Conservation (phyloP, 1,139 yeast genomes). For the Candida tetrigidarum region DNA sequence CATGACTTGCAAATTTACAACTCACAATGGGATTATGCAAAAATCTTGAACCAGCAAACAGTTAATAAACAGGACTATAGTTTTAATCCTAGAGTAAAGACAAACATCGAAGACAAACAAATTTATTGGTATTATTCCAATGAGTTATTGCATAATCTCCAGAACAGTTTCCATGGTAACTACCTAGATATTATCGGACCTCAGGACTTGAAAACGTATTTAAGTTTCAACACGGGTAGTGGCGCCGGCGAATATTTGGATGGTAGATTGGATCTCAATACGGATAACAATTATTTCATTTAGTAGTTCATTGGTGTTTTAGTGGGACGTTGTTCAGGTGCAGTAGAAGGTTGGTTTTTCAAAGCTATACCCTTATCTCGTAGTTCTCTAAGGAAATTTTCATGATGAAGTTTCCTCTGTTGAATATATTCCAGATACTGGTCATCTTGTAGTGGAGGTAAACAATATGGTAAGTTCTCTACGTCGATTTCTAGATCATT, state of each 20-base stretch:
- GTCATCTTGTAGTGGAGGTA: conserved; percentile 2
- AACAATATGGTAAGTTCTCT: conserved; percentile 1
- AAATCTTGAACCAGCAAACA: conserved; percentile 6
- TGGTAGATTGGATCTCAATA: conserved; percentile 11
- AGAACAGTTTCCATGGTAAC: conserved; percentile 9
- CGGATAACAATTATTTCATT: conserved; percentile 17
- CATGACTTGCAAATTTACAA: conserved; percentile 15
- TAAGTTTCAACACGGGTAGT: conserved; percentile 16
- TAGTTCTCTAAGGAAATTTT: conserved; percentile 1
- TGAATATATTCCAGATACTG: background rate
- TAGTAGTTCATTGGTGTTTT: conserved; percentile 8
- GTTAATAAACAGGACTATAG: conserved; percentile 12
- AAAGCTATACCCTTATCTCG: background rate
- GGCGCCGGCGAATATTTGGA: conserved; percentile 5
- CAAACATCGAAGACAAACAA: conserved; percentile 21
- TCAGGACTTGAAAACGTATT: conserved; percentile 26
- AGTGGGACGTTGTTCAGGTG: background rate
- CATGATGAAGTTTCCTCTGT: conserved; percentile 5
- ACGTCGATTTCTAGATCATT: conserved; percentile 7
- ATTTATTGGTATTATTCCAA: conserved; percentile 22
- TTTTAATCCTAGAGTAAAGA: conserved; percentile 12
- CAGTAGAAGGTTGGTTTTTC: background rate
- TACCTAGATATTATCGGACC: conserved; percentile 9
- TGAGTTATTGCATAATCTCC: conserved; percentile 9
- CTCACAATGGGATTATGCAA: conserved; percentile 18